A percentile compares a stretch with the other conserved stretches of the same genome.
These are phyloP conservation scores for Nemania abortiva DNA, from an alignment of 2,329 filamentous ascomycete genomes.

Conservation along the genomic window DNA sequence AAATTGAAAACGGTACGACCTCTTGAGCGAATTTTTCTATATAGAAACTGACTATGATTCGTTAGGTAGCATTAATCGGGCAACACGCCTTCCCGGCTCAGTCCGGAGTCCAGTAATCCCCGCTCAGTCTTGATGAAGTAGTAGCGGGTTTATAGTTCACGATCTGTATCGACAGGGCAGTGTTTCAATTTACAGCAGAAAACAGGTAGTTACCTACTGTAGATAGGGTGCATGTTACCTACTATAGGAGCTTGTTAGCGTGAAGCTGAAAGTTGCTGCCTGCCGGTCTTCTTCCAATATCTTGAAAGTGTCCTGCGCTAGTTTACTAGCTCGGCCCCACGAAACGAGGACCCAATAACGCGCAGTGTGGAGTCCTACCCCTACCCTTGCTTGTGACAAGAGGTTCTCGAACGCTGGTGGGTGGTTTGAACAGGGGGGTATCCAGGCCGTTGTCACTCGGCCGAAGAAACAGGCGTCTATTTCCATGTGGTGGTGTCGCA, in stretches of 20 bases:
- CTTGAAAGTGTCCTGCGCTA: conserved; percentile 11
- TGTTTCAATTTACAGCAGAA: conserved; percentile 18
- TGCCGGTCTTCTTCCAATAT: conserved; percentile 20
- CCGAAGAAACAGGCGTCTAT: conserved; percentile 7
- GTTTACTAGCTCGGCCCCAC: conserved; percentile 17
- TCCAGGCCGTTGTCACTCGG: background rate
- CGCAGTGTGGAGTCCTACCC: conserved; percentile 14
- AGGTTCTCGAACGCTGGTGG: conserved; percentile 31
- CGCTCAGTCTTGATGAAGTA: background rate
- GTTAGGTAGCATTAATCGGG: no score
- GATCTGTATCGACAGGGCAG: conserved; percentile 20
- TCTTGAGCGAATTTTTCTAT: conserved; percentile 17
- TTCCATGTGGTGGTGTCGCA: background rate
- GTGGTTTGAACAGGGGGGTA: background rate
- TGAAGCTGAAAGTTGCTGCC: conserved; percentile 33
- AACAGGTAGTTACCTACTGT: background rate
- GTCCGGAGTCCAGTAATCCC: background rate
- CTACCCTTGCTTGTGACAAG: conserved; percentile 22
- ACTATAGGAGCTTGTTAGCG: background rate
- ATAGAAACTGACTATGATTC: background rate
- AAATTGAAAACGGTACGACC: background rate
- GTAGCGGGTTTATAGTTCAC: no score
- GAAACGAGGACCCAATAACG: conserved; percentile 24
- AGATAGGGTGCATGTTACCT: background rate
- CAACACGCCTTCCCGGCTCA: background rate